Evolutionary conservation across 1,139 yeast genomes (phyloP).

Genomic region (Scheffersomyces illinoinensis): DNA sequence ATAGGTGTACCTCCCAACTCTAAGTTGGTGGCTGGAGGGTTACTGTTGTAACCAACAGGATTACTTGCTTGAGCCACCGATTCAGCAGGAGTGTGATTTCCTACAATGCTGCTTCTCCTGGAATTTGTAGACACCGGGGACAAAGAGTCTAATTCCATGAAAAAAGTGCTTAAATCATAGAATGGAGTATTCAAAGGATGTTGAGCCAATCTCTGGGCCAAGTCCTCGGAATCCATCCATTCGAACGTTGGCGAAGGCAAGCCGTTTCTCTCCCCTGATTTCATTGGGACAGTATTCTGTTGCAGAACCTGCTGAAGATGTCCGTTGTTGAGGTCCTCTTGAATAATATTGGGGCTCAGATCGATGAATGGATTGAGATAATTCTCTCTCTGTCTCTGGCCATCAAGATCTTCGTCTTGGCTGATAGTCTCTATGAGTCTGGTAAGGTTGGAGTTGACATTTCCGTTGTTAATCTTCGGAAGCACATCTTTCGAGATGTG

Average conservation of each 20-base stretch:
- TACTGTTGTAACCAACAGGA: not conserved
- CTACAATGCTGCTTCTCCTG: constrained; percentile 12
- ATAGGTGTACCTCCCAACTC: constrained; percentile 4
- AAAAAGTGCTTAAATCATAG: constrained; percentile 42
- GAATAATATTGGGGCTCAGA: not conserved
- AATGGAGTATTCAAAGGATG: not conserved
- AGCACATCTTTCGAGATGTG: constrained; percentile 17
- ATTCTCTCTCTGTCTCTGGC: not conserved
- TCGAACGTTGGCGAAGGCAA: constrained; percentile 24
- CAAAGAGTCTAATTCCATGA: constrained; percentile 39
- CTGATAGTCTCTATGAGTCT: constrained; percentile 35
- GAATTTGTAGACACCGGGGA: constrained; percentile 24
- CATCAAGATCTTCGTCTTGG: constrained; percentile 7
- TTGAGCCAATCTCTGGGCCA: not conserved
- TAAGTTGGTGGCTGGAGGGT: constrained; percentile 7
- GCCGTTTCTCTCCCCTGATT: not conserved
- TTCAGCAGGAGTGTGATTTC: not conserved
- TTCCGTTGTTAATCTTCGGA: constrained; percentile 29
- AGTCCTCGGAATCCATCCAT: constrained; percentile 24
- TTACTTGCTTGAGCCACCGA: constrained; percentile 1
- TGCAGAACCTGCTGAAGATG: not conserved
- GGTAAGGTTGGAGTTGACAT: constrained; percentile 40
- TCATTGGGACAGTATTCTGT: not conserved
- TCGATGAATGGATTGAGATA: constrained; percentile 8
- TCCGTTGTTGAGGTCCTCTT: not conserved